phyloP scores from a whole-genome alignment of 371 early-diverging fungal species.

The Mortierella sp. region DNA sequence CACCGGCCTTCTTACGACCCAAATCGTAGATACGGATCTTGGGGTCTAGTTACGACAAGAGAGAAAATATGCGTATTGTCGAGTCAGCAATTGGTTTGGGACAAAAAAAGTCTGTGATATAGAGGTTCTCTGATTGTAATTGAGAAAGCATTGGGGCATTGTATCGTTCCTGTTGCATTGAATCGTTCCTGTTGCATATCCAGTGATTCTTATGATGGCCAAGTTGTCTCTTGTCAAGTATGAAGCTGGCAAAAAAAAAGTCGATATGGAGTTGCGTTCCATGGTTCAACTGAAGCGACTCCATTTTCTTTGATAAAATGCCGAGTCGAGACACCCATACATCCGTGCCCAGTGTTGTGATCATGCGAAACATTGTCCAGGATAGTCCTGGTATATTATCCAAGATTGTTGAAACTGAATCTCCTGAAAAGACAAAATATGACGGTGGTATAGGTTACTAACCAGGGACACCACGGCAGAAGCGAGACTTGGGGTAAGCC shows the following conservation, averaged over 20 bases:
- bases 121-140: too few species aligned
- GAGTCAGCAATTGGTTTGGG: not conserved
- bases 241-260: not conserved
- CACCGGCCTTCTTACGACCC: constrained; percentile 99
- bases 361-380: too few species aligned
- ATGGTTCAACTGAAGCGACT: too few species aligned
- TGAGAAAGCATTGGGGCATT: not conserved
- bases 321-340: too few species aligned
- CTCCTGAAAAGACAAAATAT: not conserved
- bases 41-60: constrained; percentile 79
- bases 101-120: not conserved
- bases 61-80: constrained; percentile 39
- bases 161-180: not conserved
- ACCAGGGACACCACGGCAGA: constrained; percentile 99
- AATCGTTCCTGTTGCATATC: not conserved
- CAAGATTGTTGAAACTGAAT: not conserved
- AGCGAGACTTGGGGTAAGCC: constrained; percentile 99
- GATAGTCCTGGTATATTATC: constrained; percentile 1
- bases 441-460: constrained; percentile 16
- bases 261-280: too few species aligned
- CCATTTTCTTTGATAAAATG: not conserved
- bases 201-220: too few species aligned
- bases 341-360: not conserved
- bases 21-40: constrained; percentile 99
- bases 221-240: not conserved